These are phyloP conservation scores for Cutaneotrichosporon daszewskae DNA, from an alignment of 1,284 basidiomycete genomes.

Conservation along the genomic window DNA sequence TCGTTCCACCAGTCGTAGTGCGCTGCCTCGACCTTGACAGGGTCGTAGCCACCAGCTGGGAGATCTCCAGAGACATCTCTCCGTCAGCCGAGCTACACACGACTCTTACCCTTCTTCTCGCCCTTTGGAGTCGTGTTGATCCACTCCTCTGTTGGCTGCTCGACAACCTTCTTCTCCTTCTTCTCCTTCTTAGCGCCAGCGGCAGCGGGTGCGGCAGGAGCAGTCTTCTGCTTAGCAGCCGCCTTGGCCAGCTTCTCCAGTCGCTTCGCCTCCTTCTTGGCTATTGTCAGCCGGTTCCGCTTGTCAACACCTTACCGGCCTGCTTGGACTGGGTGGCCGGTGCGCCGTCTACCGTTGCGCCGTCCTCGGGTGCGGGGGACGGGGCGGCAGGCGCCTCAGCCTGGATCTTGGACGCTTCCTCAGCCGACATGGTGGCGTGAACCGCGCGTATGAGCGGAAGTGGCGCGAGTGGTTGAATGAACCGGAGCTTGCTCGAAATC, in stretches of 20 bases:
- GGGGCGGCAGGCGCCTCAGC: constrained; percentile 21
- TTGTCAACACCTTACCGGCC: constrained; percentile 29
- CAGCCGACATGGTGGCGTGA: constrained; percentile 23
- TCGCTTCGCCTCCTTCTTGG: constrained; percentile 66
- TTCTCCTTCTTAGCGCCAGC: constrained; percentile 68
- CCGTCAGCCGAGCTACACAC: not conserved
- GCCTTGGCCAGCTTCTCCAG: constrained; percentile 57
- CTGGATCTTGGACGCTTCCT: constrained; percentile 27
- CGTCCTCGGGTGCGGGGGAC: constrained; percentile 6
- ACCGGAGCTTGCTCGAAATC: constrained; percentile 1
- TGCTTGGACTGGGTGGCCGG: constrained; percentile 31
- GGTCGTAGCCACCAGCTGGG: constrained; percentile 91
- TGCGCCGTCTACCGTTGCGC: constrained; percentile 12
- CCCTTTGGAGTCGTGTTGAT: constrained; percentile 81
- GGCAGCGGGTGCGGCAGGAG: constrained; percentile 42
- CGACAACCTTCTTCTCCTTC: constrained; percentile 64
- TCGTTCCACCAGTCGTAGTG: constrained; percentile 99
- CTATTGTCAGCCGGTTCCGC: constrained; percentile 26
- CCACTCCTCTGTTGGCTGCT: constrained; percentile 59
- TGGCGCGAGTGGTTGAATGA: constrained; percentile 1
- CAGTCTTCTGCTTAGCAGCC: constrained; percentile 54
- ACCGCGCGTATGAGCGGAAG: not conserved
- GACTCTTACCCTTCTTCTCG: constrained; percentile 75
- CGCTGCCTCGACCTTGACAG: constrained; percentile 86
- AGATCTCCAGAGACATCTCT: constrained; percentile 67